Conservation (phyloP, 2,329 filamentous ascomycete genomes). For the Beauveria medogensis region DNA sequence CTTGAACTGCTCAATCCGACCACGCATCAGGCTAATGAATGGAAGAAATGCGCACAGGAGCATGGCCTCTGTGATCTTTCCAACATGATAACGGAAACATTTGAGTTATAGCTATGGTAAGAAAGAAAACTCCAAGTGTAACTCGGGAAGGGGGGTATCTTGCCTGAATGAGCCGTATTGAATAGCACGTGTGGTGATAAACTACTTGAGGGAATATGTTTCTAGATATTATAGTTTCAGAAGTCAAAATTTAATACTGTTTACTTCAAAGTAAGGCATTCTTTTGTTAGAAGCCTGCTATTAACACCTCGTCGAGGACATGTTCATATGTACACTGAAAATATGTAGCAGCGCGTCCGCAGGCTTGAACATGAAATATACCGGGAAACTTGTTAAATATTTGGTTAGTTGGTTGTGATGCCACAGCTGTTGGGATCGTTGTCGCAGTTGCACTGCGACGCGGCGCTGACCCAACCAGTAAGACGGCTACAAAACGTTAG, state of each 20-base stretch:
- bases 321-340: neutral
- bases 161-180: too few relatives aligned
- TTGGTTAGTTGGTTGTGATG: constrained; percentile 9
- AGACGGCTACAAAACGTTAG: constrained; percentile 12
- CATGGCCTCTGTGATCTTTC: neutral
- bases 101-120: too few relatives aligned
- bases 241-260: too few relatives aligned
- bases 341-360: neutral
- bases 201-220: too few relatives aligned
- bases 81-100: neutral
- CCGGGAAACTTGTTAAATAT: neutral
- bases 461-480: constrained; percentile 16
- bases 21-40: neutral
- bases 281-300: neutral
- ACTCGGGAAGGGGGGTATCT: too few relatives aligned
- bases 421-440: constrained; percentile 14
- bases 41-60: neutral
- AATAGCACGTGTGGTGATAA: too few relatives aligned
- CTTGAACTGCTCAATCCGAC: neutral
- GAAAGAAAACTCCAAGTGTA: too few relatives aligned
- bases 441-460: constrained; percentile 16
- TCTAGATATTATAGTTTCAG: too few relatives aligned
- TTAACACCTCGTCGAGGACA: neutral
- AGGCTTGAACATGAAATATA: neutral
- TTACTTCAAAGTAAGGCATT: too few relatives aligned